These are phyloP conservation scores for Carex kokanica DNA, from an alignment of 176 grass and related monocot species.

Conservation along the genomic window DNA sequence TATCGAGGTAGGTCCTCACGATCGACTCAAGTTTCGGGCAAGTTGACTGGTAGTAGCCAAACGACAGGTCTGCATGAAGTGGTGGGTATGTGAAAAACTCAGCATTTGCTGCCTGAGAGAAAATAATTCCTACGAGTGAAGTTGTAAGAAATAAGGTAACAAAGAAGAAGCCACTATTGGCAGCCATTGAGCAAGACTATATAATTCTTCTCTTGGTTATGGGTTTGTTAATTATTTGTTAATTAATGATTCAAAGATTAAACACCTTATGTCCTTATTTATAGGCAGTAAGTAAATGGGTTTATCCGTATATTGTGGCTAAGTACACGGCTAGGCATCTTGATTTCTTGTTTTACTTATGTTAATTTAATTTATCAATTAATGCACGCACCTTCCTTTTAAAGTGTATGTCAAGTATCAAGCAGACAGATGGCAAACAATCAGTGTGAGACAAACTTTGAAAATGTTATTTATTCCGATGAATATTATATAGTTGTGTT, in stretches of 20 bases:
- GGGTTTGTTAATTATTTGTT: neutral
- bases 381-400: too few species aligned
- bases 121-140: neutral
- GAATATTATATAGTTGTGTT: too few species aligned
- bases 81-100: conserved; percentile 15
- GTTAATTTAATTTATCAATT: too few species aligned
- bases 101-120: neutral
- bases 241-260: neutral
- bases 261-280: neutral
- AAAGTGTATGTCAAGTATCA: too few species aligned
- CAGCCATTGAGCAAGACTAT: neutral
- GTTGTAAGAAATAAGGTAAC: neutral
- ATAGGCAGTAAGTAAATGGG: neutral
- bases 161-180: neutral
- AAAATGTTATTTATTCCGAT: too few species aligned
- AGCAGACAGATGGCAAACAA: too few species aligned
- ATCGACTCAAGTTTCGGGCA: conserved; percentile 50
- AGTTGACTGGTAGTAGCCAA: conserved; percentile 36
- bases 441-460: too few species aligned
- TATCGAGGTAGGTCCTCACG: neutral
- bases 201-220: neutral
- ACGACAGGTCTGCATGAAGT: conserved; percentile 39
- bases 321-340: too few species aligned
- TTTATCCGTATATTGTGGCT: too few species aligned
- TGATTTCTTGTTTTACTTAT: too few species aligned